Conservation (phyloP, 2,329 filamentous ascomycete genomes). For the Venturia effusa region DNA sequence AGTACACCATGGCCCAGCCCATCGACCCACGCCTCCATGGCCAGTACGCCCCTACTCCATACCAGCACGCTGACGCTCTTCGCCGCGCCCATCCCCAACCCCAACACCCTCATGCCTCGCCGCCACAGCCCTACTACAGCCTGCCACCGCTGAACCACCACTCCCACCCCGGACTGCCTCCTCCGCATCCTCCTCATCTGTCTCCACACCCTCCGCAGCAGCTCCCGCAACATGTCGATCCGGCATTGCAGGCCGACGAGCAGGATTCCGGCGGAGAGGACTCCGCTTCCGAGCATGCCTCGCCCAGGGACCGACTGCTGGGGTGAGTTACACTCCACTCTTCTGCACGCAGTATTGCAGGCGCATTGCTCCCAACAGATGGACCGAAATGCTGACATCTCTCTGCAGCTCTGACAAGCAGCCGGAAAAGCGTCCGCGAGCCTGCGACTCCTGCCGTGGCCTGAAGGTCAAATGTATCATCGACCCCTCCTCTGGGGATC, state of each 20-base stretch:
- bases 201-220: not conserved
- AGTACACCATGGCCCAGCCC: not conserved
- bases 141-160: not conserved
- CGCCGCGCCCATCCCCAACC: not conserved
- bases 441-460: conserved; percentile 65
- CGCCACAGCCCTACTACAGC: not conserved
- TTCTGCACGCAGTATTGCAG: not conserved
- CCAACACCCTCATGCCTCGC: not conserved
- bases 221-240: conserved; percentile 2
- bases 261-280: not conserved
- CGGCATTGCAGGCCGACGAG: not conserved
- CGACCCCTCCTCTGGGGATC: conserved; percentile 43
- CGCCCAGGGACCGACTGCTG: not conserved
- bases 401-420: not conserved
- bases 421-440: conserved; percentile 49
- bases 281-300: not conserved
- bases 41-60: not conserved
- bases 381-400: not conserved
- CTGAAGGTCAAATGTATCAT: conserved; percentile 39
- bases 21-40: not conserved
- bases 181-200: not conserved
- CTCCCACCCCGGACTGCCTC: not conserved
- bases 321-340: conserved; percentile 1
- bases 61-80: not conserved
- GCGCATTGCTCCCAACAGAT: not conserved